A percentile compares a stretch with the other conserved stretches of the same genome.
Evolutionary conservation across 2,329 filamentous ascomycete species (phyloP).

Genomic region (Sclerotiophoma versabilis): DNA sequence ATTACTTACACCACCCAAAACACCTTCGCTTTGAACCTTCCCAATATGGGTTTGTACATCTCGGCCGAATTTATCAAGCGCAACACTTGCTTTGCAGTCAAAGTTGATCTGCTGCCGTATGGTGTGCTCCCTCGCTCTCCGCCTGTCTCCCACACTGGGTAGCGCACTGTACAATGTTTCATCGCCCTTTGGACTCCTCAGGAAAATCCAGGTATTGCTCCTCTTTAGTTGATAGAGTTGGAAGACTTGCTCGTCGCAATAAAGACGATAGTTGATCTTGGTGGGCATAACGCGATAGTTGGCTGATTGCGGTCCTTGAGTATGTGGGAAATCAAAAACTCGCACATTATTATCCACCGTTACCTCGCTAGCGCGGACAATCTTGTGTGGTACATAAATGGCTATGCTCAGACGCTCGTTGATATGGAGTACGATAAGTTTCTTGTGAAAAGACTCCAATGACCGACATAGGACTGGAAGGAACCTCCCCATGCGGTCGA

Average conservation of each 20-base stretch:
- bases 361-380: constrained; percentile 43
- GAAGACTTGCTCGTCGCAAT: constrained; percentile 47
- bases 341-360: constrained; percentile 46
- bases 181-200: constrained; percentile 40
- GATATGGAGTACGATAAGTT: constrained; percentile 49
- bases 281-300: constrained; percentile 48
- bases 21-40: constrained; percentile 46
- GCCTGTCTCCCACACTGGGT: constrained; percentile 28
- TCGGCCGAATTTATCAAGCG: constrained; percentile 50
- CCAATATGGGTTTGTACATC: constrained; percentile 50
- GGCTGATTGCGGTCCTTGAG: constrained; percentile 44
- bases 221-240: constrained; percentile 50
- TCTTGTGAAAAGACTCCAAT: constrained; percentile 50
- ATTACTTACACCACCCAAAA: constrained; percentile 48
- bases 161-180: constrained; percentile 41
- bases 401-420: constrained; percentile 50
- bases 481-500: constrained; percentile 49
- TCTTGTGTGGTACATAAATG: constrained; percentile 51
- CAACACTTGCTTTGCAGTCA: constrained; percentile 48
- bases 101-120: constrained; percentile 36
- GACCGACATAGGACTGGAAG: constrained; percentile 38
- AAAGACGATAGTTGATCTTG: constrained; percentile 49
- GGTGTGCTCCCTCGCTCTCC: constrained; percentile 34
- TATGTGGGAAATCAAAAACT: constrained; percentile 51
- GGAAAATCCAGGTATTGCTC: constrained; percentile 50